Evolutionary conservation across 2,329 filamentous ascomycete species (phyloP).

Genomic region (Harringtonia lauricola): DNA sequence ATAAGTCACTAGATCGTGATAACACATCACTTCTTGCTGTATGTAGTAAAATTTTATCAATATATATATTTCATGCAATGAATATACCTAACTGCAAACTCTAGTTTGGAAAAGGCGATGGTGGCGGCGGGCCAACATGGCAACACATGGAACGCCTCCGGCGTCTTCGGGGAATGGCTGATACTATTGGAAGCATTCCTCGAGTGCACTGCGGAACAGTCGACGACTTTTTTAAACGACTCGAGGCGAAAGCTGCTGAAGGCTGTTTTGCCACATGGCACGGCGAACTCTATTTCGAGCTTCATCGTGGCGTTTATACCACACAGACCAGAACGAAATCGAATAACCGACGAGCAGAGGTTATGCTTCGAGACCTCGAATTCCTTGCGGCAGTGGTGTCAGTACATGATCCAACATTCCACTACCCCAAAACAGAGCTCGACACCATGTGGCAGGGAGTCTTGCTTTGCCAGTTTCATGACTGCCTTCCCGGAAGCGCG

Average conservation of each 20-base stretch:
- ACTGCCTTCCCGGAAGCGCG: conserved; percentile 86
- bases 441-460: conserved; percentile 92
- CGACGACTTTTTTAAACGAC: conserved; percentile 81
- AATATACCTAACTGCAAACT: no score
- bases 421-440: conserved; percentile 83
- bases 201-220: conserved; percentile 86
- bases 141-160: conserved; percentile 91
- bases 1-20: conserved; percentile 93
- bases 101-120: conserved; percentile 84
- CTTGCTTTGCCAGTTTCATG: conserved; percentile 91
- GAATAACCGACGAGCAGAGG: conserved; percentile 80
- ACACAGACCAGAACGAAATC: conserved; percentile 95
- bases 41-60: no score
- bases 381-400: conserved; percentile 78
- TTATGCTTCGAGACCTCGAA: conserved; percentile 77
- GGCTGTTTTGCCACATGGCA: conserved; percentile 84
- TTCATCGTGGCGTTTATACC: conserved; percentile 94
- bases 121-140: conserved; percentile 88
- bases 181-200: conserved; percentile 72
- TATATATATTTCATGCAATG: no score
- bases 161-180: conserved; percentile 81
- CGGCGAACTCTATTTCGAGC: conserved; percentile 93
- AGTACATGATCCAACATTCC: conserved; percentile 53
- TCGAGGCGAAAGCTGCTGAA: conserved; percentile 62
- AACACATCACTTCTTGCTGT: conserved; percentile 70